Evolutionary conservation across 345 rosid genomes (phyloP), one percentile per base, ranked within the genome.

Genomic region (Eucalyptus grandis): DNA sequence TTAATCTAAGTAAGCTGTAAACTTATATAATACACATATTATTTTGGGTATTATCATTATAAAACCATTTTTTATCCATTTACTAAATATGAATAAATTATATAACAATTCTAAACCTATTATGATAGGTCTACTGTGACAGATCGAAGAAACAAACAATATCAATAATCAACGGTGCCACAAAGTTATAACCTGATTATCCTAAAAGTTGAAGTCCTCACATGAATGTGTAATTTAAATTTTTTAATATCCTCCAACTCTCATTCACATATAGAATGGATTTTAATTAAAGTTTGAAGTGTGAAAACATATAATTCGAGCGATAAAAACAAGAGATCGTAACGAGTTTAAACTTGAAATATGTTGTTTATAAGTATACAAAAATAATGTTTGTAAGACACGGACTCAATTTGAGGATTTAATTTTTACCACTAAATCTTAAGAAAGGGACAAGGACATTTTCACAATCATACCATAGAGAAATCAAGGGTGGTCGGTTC

Each of bases 1-100:
- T 56, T 22, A 1, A 24, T 22, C 0, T 22, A 22, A 56, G 1
- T 4, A 22, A 56, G 1, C 2, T 4, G 0, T 22, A 1, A 4
- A 24, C 30, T 0, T 53, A 19, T 19, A 1, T 53, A 53, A 53
- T 0, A 53, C 10, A 53, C 6, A 56, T 22, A 56, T 9, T 56
- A 24, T 24, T 24, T 24, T 56, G 6, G 0, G 6, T 56, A 56
- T 9, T 56, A 56, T 9, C 27, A 22, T 9, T 56, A 0, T 56
- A 9, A 56, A 56, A 56, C 1, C 3, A 56, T 24, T 56, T 56
- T 56, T 21, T 2, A 56, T 24, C 30, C 30, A 56, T 56, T 54
- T 54, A 54, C 12, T 4, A 22, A 54, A 54, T 19, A 56, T 22
- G 3, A 56, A 21, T 22, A 9, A 56, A 11, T 2, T 2, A 9